Conservation (phyloP, 2,329 filamentous ascomycete species). For the Xylaria sp. region DNA sequence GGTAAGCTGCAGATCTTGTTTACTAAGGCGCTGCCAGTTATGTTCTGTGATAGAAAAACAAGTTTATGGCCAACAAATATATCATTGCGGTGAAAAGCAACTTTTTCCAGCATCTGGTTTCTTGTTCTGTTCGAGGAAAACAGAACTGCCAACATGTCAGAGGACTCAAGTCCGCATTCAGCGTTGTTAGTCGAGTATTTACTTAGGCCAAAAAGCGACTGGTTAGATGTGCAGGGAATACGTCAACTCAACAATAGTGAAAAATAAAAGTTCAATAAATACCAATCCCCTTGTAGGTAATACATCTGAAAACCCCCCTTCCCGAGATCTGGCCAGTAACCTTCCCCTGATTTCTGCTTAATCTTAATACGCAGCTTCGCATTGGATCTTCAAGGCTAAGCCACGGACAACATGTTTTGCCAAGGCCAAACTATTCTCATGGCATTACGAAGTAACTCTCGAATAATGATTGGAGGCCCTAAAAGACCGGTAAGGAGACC, state of each 20-base stretch:
- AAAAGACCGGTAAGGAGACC: background rate
- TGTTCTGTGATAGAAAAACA: background rate
- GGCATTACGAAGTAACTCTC: background rate
- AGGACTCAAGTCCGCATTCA: background rate
- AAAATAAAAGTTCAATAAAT: background rate
- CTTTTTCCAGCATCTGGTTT: background rate
- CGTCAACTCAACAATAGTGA: background rate
- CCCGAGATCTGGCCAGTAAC: background rate
- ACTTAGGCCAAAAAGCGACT: background rate
- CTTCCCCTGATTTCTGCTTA: conserved; percentile 7
- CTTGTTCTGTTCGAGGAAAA: background rate
- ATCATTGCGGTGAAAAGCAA: background rate
- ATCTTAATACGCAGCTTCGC: conserved; percentile 10
- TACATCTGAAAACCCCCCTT: background rate
- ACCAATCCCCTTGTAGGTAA: background rate
- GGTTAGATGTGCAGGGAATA: background rate
- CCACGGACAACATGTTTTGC: conserved; percentile 4
- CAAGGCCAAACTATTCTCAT: conserved; percentile 8
- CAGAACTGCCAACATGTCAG: background rate
- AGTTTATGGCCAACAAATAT: background rate
- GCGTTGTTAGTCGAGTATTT: background rate
- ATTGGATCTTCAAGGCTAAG: conserved; percentile 7
- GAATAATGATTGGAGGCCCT: background rate
- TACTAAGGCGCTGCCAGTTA: background rate
- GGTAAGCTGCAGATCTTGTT: conserved; percentile 10